Evolutionary conservation across 176 grass and related monocot genomes (phyloP).

Genomic region (Bromus sterilis): DNA sequence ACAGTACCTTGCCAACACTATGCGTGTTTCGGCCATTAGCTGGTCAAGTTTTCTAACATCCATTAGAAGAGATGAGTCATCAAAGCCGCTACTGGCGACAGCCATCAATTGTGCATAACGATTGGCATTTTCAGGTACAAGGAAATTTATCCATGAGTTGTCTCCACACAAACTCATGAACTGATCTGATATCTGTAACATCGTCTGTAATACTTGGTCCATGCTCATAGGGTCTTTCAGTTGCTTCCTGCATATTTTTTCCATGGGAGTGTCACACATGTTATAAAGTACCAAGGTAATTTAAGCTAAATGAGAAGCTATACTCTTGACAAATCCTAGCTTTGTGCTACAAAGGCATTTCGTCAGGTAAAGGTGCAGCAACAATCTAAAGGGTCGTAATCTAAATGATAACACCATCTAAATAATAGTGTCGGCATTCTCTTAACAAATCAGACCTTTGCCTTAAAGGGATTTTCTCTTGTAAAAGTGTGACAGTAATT

Average conservation of each 20-base stretch:
- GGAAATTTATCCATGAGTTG: slow-evolving; percentile 79
- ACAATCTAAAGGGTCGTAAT: background rate
- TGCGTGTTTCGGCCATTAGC: slow-evolving; percentile 72
- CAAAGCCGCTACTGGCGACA: slow-evolving; percentile 54
- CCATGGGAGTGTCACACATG: background rate
- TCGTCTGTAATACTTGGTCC: slow-evolving; percentile 53
- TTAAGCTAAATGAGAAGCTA: background rate
- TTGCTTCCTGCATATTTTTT: slow-evolving; percentile 77
- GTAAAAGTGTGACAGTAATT: background rate
- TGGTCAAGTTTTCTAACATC: slow-evolving; percentile 86
- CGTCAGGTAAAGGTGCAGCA: background rate
- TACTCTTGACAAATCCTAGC: background rate
- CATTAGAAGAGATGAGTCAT: slow-evolving; percentile 57
- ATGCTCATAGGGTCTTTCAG: slow-evolving; percentile 75
- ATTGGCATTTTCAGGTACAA: slow-evolving; percentile 73
- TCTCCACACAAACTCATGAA: slow-evolving; percentile 55
- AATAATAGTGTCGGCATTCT: background rate
- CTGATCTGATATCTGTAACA: slow-evolving; percentile 62
- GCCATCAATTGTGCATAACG: slow-evolving; percentile 62
- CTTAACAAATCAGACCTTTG: background rate
- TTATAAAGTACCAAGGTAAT: background rate
- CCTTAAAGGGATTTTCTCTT: background rate
- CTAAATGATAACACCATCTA: background rate
- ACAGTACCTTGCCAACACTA: slow-evolving; percentile 78
- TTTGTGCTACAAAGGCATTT: background rate